These are phyloP conservation scores for Aspergillus egyptiacus DNA, from an alignment of 495 filamentous ascomycete genomes.

Conservation along the genomic window DNA sequence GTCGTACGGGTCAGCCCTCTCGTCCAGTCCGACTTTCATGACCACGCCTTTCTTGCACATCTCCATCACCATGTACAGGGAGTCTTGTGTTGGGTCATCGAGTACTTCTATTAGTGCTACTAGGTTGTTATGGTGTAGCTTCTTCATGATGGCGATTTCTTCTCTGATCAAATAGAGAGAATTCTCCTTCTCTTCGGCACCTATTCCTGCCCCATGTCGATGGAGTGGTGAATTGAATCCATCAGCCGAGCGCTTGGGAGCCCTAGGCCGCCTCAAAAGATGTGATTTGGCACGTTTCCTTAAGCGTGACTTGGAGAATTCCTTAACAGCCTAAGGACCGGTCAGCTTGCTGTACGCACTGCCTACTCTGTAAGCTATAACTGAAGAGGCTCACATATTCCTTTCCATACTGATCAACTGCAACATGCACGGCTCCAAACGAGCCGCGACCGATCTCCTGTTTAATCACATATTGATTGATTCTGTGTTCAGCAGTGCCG, in stretches of 20 bases:
- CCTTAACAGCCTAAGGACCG: conserved; percentile 74
- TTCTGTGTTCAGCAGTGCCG: conserved; percentile 67
- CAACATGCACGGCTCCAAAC: conserved; percentile 90
- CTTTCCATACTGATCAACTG: conserved; percentile 80
- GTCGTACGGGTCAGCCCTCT: conserved; percentile 74
- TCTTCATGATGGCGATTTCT: conserved; percentile 99
- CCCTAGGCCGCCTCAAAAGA: conserved; percentile 67
- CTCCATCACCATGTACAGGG: conserved; percentile 96
- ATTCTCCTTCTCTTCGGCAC: conserved; percentile 60
- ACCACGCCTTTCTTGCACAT: conserved; percentile 98
- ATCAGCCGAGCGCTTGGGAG: conserved; percentile 45
- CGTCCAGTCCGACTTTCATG: conserved; percentile 91
- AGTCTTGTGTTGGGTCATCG: conserved; percentile 92
- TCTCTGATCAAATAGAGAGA: conserved; percentile 84
- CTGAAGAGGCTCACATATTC: conserved; percentile 72
- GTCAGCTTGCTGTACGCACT: neutral
- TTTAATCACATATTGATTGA: conserved; percentile 92
- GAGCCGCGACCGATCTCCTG: conserved; percentile 95
- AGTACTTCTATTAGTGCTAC: conserved; percentile 91
- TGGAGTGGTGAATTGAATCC: conserved; percentile 62
- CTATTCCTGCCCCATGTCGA: conserved; percentile 40
- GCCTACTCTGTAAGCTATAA: neutral
- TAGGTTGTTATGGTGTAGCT: conserved; percentile 87
- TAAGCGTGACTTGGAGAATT: conserved; percentile 89
- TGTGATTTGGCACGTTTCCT: conserved; percentile 92